phyloP scores from a whole-genome alignment of 176 grass and related monocot species.

The Sorghum bicolor region Sorghum_bicolor_NCBIv3 NC_012872.2:12392501-12393000 shows the following conservation, averaged over 20 bases:
- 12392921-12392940: constrained; percentile 42
- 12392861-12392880: constrained; percentile 84
- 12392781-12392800: background rate
- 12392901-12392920: constrained; percentile 90
- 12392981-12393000: background rate
- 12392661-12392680: constrained; percentile 78
- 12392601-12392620: background rate
- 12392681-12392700: constrained; percentile 88
- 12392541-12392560: background rate
- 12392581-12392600: background rate
- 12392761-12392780: background rate
- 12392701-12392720: constrained; percentile 74
- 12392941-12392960: background rate
- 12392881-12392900: constrained; percentile 84
- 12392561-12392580: background rate
- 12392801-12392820: background rate
- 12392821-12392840: background rate
- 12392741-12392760: constrained; percentile 45
- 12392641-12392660: background rate
- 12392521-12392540: background rate
- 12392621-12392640: background rate
- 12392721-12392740: constrained; percentile 88
- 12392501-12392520: background rate
- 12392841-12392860: constrained; percentile 80
- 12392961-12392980: background rate